Conservation (phyloP, 2,329 filamentous ascomycete species). For the Penicillium expansum region DNA sequence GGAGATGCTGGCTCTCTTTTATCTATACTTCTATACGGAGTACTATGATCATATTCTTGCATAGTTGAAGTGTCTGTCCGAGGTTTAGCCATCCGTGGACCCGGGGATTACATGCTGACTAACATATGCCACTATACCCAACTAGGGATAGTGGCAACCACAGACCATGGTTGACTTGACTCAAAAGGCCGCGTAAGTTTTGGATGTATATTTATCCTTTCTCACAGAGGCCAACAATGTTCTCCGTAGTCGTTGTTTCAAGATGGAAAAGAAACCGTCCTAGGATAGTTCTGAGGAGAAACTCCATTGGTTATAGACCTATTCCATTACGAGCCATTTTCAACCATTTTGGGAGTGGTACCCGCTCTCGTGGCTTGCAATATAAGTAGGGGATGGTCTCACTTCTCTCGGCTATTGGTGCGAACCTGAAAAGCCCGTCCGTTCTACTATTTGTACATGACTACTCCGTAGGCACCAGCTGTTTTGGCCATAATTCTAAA, state of each 20-base stretch:
- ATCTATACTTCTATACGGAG: too few relatives aligned
- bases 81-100: too few relatives aligned
- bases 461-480: neutral
- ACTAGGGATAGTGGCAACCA: neutral
- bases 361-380: conserved; percentile 1
- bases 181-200: neutral
- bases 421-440: neutral
- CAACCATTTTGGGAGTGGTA: neutral
- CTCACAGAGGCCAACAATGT: too few relatives aligned
- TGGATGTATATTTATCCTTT: neutral
- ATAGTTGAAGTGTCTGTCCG: too few relatives aligned
- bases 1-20: neutral
- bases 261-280: neutral
- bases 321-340: neutral
- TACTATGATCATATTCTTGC: too few relatives aligned
- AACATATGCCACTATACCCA: neutral
- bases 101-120: neutral
- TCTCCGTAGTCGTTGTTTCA: neutral
- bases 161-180: neutral
- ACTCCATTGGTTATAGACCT: neutral
- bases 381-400: neutral
- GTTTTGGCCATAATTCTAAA: neutral
- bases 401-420: neutral
- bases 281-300: neutral
- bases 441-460: neutral